Percentiles rank a stretch among this genome's conserved stretches.
Conservation (phyloP, 2,329 filamentous ascomycete species). For the Neonectria punicea region DNA sequence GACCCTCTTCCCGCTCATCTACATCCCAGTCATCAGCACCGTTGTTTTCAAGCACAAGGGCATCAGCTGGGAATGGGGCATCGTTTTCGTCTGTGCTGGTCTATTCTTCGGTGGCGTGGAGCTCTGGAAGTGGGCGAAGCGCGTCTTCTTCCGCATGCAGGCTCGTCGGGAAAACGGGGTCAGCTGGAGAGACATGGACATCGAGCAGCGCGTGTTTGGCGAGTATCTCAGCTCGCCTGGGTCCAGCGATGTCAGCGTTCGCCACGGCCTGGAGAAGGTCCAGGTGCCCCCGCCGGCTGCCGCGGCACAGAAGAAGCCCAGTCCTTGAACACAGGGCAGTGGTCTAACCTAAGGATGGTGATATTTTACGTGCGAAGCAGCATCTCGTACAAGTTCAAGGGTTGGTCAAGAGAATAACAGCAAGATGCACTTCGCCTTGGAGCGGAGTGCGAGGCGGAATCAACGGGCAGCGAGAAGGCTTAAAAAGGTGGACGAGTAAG, state of each 20-base stretch:
- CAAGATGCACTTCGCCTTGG: slow-evolving; percentile 6
- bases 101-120: slow-evolving; percentile 70
- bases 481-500: neutral
- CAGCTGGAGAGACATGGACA: slow-evolving; percentile 51
- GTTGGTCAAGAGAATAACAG: slow-evolving; percentile 14
- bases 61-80: slow-evolving; percentile 72
- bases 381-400: neutral
- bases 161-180: slow-evolving; percentile 38
- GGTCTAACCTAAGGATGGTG: neutral
- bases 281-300: slow-evolving; percentile 23
- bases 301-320: slow-evolving; percentile 16
- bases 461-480: neutral
- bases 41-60: slow-evolving; percentile 69
- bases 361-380: slow-evolving; percentile 8
- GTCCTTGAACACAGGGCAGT: neutral
- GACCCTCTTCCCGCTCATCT: slow-evolving; percentile 63
- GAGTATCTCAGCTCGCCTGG: slow-evolving; percentile 48
- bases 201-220: slow-evolving; percentile 54
- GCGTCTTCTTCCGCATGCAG: slow-evolving; percentile 52
- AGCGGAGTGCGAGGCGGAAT: neutral
- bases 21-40: slow-evolving; percentile 69
- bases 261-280: slow-evolving; percentile 41
- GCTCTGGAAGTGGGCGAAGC: slow-evolving; percentile 68
- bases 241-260: slow-evolving; percentile 42
- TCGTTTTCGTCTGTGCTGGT: slow-evolving; percentile 64